These are phyloP conservation scores for Pestalotiopsis sp. DNA, from an alignment of 2,329 filamentous ascomycete genomes.

Conservation along the genomic window DNA sequence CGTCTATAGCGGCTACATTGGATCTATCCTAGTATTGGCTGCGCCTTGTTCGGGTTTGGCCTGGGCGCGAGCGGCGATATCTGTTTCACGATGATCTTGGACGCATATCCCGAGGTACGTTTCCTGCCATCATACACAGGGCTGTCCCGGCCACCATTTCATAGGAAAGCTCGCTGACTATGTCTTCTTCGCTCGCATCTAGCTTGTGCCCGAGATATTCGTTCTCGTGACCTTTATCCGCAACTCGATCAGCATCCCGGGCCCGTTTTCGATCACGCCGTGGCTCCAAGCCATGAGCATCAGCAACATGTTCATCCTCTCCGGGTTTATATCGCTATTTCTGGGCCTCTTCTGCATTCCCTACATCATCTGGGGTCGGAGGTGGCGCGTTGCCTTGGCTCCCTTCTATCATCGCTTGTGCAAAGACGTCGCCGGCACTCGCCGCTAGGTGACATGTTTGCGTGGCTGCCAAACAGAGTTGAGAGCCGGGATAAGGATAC, in stretches of 20 bases:
- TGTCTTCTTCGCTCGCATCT: neutral
- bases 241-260: constrained; percentile 32
- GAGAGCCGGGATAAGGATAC: too few relatives aligned
- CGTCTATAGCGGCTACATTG: constrained; percentile 43
- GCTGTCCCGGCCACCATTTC: too few relatives aligned
- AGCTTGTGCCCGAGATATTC: constrained; percentile 28
- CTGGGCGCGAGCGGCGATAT: constrained; percentile 40
- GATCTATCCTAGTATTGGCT: constrained; percentile 40
- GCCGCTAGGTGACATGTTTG: neutral
- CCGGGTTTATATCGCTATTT: neutral
- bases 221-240: constrained; percentile 33
- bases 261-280: constrained; percentile 31
- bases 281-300: constrained; percentile 26
- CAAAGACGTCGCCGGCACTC: neutral
- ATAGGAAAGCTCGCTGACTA: neutral
- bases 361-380: neutral
- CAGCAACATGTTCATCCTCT: constrained; percentile 14
- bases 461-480: too few relatives aligned
- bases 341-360: neutral
- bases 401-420: neutral
- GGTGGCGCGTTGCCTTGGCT: neutral
- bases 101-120: constrained; percentile 38
- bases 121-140: neutral
- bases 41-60: constrained; percentile 39
- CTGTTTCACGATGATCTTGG: constrained; percentile 36